Percentiles rank a stretch among this genome's conserved stretches.
phyloP scores from a whole-genome alignment of 73 alveolate species.

The Paramecium octaurelia region DNA sequence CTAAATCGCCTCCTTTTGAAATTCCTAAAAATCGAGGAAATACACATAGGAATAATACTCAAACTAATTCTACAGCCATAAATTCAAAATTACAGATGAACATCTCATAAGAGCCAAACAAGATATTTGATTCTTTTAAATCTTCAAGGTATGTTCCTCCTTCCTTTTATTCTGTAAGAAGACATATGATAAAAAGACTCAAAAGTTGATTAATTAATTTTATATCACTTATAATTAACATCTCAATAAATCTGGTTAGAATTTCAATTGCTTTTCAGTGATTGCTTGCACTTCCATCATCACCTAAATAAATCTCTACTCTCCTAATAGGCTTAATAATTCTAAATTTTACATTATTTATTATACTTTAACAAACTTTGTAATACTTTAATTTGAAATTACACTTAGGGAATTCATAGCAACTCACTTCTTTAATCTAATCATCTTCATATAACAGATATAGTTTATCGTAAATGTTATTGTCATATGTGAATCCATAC shows the following conservation, averaged over 20 bases:
- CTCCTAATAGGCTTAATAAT: neutral
- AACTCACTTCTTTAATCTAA: neutral
- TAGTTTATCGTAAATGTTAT: neutral
- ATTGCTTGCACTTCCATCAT: neutral
- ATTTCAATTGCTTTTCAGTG: neutral
- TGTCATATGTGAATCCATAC: constrained; percentile 17
- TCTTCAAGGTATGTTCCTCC: neutral
- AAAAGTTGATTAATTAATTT: neutral
- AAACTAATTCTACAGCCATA: neutral
- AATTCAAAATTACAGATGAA: neutral
- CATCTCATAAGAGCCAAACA: neutral
- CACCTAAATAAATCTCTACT: neutral
- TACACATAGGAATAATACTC: neutral
- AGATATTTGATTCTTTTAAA: neutral
- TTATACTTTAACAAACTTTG: neutral
- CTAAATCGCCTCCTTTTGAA: neutral
- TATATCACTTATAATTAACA: neutral
- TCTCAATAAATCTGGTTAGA: neutral
- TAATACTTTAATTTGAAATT: neutral
- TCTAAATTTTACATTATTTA: neutral
- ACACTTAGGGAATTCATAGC: neutral
- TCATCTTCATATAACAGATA: neutral
- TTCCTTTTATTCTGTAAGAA: neutral
- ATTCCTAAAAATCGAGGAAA: neutral
- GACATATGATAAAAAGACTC: neutral